Evolutionary conservation across 2,329 filamentous ascomycete species (phyloP), one percentile per base, ranked within the genome.

Genomic region (Botryotinia narcissicola): DNA sequence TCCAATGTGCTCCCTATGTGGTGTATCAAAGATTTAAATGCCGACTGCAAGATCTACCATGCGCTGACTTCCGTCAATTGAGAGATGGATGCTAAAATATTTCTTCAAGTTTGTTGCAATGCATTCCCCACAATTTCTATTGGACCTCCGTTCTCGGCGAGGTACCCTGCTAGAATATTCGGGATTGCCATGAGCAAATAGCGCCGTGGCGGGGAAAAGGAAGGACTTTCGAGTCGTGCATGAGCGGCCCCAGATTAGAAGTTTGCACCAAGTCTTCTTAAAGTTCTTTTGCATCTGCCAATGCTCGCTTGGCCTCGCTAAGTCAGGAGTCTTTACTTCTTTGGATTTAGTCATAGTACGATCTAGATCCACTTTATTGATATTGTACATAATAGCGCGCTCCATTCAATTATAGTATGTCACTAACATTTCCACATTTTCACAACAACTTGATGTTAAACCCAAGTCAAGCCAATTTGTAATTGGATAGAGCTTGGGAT

Each of bases 191-290:
- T 40, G 62, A n/a, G 40, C 10, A 46, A 66, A 46, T 46, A 40
- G 40, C 12, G 40, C n/a, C 8, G 62, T 42, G 40, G 62, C 62
- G 62, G 62, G 62, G 62, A 66, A 42, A n/a, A 66, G 16, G 10
- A 46, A 66, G n/a, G 32, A 46, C 37, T 42, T 66, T 66, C n/a
- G 62, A 42, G n/a, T 32, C 35, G 42, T 66, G 62, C 62, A 66
- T 66, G 37, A 66, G n/a, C 62, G 25, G 62, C 62, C 62, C 62
- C 62, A 66, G 62, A 66, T 66, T 46, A 66, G 40, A 40, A 46
- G 40, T 66, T 40, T 46, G 40, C 62, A 66, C 25, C 42, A 35
- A 42, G n/a, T 66, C 29, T 66, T 32, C n/a, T 44, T 46, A n/a
- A 46, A 46, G 18, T 66, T 66, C 42, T 46, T 35, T 46, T 46